These are phyloP conservation scores for Phytophthora quininea DNA, from an alignment of 352 stramenopile genomes.

Conservation along the genomic window DNA sequence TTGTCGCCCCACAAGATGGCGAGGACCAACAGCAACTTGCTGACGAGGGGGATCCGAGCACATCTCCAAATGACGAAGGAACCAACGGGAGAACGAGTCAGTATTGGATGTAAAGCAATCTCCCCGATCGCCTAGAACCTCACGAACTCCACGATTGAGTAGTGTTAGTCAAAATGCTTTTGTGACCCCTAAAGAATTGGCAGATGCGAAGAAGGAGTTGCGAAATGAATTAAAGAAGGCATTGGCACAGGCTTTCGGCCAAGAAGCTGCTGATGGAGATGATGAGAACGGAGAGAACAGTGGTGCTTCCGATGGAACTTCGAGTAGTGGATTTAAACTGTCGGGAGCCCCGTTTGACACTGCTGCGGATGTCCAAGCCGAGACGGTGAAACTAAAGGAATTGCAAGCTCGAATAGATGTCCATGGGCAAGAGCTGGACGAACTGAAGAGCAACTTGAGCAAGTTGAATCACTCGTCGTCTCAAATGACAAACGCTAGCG, in stretches of 20 bases:
- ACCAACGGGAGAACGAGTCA: not conserved
- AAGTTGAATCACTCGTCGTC: conserved; percentile 35
- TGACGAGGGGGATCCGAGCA: conserved; percentile 8
- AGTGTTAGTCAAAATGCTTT: conserved; percentile 26
- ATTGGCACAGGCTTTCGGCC: conserved; percentile 49
- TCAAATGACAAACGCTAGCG: conserved; percentile 9
- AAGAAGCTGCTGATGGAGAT: conserved; percentile 31
- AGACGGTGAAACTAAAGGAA: conserved; percentile 47
- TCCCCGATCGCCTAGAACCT: conserved; percentile 2
- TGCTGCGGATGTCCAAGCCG: conserved; percentile 45
- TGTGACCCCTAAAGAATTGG: conserved; percentile 54
- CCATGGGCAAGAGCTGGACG: conserved; percentile 46
- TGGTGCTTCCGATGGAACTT: not conserved
- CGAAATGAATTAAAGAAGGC: conserved; percentile 51
- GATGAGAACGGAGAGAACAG: conserved; percentile 18
- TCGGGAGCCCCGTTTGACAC: conserved; percentile 44
- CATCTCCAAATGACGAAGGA: conserved; percentile 13
- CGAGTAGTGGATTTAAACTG: conserved; percentile 18
- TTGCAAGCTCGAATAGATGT: conserved; percentile 41
- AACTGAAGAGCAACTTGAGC: conserved; percentile 36
- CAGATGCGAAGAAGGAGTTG: conserved; percentile 49
- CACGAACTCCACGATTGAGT: conserved; percentile 11
- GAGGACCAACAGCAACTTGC: conserved; percentile 25
- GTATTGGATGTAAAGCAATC: conserved; percentile 4
- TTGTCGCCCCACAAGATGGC: conserved; percentile 13